Evolutionary conservation across 352 stramenopile genomes (phyloP), one percentile per base, ranked within the genome.

Genomic region (Globisporangium radiosum): DNA sequence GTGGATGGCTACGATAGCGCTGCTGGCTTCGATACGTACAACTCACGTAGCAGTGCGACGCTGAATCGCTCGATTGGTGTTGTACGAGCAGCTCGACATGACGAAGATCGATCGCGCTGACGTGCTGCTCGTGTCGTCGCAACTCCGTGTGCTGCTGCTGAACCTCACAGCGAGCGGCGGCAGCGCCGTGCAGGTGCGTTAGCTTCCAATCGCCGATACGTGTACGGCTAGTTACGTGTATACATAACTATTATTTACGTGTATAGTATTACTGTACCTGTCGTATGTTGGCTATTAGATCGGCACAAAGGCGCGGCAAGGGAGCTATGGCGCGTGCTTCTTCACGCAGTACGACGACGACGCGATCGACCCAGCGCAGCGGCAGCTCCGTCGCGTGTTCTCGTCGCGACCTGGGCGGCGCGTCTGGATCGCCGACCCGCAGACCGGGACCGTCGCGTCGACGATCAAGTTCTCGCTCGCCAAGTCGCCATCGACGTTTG

Each of bases 71-170:
- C 25, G 25, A 33, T 33, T 33, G 25, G 25, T 33, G 25, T 2
- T 33, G 25, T 3, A 33, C 25, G 25, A 51, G 80, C 42, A 93
- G 83, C 57, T 93, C 38, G 84, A 93, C 66, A 60, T 87, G 45
- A 65, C 67, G 4, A 85, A 82, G 56, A 80, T 76, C 45, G 63
- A 71, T 0, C 64, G 60, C 4, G 70, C 78, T 2, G 83, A 88
- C 47, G 83, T 92, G 33, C 65, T 95, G 15, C 76, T 95, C 63
- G 85, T 95, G 48, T 93, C 85, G 43, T 95, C 85, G 7, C 85
- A 94, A 56, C 59, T 90, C 19, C 80, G 85, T 3, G 82, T 93
- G 11, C 55, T 95, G 47, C 67, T 95, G 15, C 52, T 95, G 38
- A 92, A 95, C 51, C 63, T 95, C 51, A 78, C 81, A 17, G 72